phyloP scores from a whole-genome alignment of 225 moss, liverwort and hornwort species.

The Pseudisothecium myosuroides region DNA sequence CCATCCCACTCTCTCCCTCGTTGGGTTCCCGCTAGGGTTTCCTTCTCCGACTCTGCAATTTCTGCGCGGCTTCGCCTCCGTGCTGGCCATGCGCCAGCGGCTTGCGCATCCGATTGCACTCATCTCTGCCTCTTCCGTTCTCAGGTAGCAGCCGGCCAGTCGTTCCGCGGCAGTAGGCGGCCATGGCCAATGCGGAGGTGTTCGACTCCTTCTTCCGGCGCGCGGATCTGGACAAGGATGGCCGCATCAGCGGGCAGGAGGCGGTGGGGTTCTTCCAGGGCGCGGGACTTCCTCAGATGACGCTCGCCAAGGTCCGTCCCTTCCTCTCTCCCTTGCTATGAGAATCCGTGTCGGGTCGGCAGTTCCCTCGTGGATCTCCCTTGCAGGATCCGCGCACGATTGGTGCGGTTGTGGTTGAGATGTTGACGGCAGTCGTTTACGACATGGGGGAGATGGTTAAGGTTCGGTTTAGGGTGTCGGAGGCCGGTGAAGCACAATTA shows the following conservation, averaged over 20 bases:
- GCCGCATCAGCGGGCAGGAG: constrained; percentile 84
- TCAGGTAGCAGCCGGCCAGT: constrained; percentile 1
- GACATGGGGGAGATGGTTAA: not conserved
- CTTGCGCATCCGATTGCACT: not conserved
- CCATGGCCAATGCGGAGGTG: constrained; percentile 75
- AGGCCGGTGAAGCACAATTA: not conserved
- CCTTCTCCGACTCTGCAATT: not conserved
- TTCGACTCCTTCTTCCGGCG: constrained; percentile 87
- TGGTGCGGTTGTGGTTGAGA: not conserved
- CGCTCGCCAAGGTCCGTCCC: constrained; percentile 73
- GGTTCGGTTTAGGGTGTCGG: not conserved
- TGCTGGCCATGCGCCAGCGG: not conserved
- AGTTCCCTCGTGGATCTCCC: not conserved
- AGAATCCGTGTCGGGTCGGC: not conserved
- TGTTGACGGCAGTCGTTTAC: not conserved
- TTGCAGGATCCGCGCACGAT: not conserved
- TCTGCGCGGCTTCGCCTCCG: not conserved
- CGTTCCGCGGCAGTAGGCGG: constrained; percentile 3
- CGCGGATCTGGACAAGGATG: constrained; percentile 95
- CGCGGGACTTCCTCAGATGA: constrained; percentile 82
- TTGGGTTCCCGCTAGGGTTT: not conserved
- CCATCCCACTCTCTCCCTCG: not conserved
- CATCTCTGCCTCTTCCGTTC: not conserved
- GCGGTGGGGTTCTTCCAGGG: constrained; percentile 95
- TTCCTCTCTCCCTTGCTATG: not conserved